Evolutionary conservation across 2,329 filamentous ascomycete species (phyloP), one percentile per base, ranked within the genome.

Genomic region (Pyrenophora seminiperda): DNA sequence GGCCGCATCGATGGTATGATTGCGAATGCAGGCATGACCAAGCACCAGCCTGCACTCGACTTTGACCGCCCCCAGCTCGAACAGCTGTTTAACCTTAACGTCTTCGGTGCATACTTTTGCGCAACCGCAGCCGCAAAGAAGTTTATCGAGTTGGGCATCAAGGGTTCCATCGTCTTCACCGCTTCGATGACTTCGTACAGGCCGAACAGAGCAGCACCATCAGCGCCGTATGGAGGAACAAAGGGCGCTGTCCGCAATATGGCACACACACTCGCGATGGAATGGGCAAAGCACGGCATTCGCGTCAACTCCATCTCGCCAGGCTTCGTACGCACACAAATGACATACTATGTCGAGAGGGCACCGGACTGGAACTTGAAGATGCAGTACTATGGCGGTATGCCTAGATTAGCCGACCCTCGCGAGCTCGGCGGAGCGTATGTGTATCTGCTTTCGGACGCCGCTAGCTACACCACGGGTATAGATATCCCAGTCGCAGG

Each of bases 251-350:
- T 76, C 9, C 64, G 73, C 36, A 76, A 76, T 46, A 76, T 77
- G 73, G 60, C 74, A 62, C 65, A 76, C 67, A 61, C 88, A 3
- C 83, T 94, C 18, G 89, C 88, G 34, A 88, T 89, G 47, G 90
- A 94, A 76, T 93, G 90, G 89, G 88, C 89, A 66, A 88, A 89
- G 76, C 82, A 90, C 75, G 81, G 82, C 63, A 91, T 93, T 68
- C 86, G 89, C 30, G 89, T 92, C 66, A 94, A 94, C 81, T 87
- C 84, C 74, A 91, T 93, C 75, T 90, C 86, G 5, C 89, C 90
- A 15, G 89, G 89, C 22, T 93, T 93, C 79, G 92, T 93, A 86
- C 88, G 92, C 78, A 94, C 89, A 40, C 73, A 58, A 65, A 79
- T 79, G 76, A 79, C 76, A 2, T 79, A 80, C 59, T 80, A 75